Percentiles rank a stretch among this genome's conserved stretches.
These are phyloP conservation scores for Moniliophthora roreri DNA, from an alignment of 1,284 basidiomycete species.

Conservation along the genomic window DNA sequence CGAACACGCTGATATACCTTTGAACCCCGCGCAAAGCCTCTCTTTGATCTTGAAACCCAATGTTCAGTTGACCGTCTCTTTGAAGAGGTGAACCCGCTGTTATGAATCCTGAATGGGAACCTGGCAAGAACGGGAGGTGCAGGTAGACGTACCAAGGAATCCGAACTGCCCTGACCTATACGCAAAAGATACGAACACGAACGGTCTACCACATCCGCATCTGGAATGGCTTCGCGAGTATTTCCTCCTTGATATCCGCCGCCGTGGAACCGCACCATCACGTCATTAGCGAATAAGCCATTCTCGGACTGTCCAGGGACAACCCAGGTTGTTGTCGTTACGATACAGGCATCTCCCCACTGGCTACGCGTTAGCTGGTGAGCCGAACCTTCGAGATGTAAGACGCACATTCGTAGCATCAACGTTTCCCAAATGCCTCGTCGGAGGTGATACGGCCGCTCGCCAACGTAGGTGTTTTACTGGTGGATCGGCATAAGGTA, in stretches of 20 bases:
- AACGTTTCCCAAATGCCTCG: slow-evolving; percentile 31
- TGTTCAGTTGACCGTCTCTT: slow-evolving; percentile 30
- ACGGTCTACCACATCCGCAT: slow-evolving; percentile 27
- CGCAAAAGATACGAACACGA: slow-evolving; percentile 38
- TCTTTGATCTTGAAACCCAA: slow-evolving; percentile 38
- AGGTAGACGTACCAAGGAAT: slow-evolving; percentile 29
- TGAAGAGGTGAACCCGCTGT: slow-evolving; percentile 29
- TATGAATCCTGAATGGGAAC: background rate
- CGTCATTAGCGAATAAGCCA: slow-evolving; percentile 40
- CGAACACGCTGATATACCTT: slow-evolving; percentile 4
- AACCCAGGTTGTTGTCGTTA: slow-evolving; percentile 22
- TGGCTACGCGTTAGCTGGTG: background rate
- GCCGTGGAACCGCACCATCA: slow-evolving; percentile 36
- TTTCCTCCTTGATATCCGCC: slow-evolving; percentile 37
- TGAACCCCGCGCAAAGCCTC: slow-evolving; percentile 26
- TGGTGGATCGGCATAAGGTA: slow-evolving; percentile 38
- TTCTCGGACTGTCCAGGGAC: slow-evolving; percentile 32
- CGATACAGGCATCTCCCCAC: slow-evolving; percentile 28
- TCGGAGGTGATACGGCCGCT: slow-evolving; percentile 36
- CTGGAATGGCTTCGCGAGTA: slow-evolving; percentile 26
- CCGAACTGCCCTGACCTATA: slow-evolving; percentile 40
- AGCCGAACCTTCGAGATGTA: background rate
- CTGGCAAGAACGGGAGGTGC: background rate
- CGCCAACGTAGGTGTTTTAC: slow-evolving; percentile 34
- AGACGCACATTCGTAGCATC: slow-evolving; percentile 28